phyloP scores from a whole-genome alignment of 352 stramenopile genomes.

The Phytophthora melonis region DNA sequence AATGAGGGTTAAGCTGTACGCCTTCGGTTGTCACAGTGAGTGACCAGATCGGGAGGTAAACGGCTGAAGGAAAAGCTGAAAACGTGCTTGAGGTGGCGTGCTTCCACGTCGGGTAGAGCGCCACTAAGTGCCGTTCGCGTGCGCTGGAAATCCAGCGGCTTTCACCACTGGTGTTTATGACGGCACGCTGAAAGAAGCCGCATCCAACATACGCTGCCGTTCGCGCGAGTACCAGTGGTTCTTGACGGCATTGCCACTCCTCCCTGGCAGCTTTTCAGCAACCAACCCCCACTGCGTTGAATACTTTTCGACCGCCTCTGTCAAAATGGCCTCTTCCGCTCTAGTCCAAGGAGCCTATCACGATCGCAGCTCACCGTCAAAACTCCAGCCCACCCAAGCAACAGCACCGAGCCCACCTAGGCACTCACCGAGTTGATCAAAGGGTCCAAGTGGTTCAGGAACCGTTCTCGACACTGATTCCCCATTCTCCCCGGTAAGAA shows the following conservation, averaged over 20 bases:
- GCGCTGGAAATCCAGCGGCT: too few relatives aligned
- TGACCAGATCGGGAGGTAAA: too few relatives aligned
- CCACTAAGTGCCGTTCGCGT: too few relatives aligned
- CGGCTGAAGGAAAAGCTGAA: too few relatives aligned
- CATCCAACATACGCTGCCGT: constrained; percentile 27
- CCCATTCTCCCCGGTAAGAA: constrained; percentile 65
- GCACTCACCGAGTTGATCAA: constrained; percentile 50
- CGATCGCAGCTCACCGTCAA: background rate
- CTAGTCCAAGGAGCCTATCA: constrained; percentile 59
- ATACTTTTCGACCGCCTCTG: constrained; percentile 29
- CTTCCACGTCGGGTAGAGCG: too few relatives aligned
- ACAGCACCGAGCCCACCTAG: background rate
- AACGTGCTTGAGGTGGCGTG: too few relatives aligned
- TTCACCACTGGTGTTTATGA: background rate
- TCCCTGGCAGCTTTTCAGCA: constrained; percentile 51
- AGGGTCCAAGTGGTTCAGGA: constrained; percentile 67
- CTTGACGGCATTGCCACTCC: constrained; percentile 73
- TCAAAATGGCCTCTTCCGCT: constrained; percentile 54
- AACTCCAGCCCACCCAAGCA: background rate
- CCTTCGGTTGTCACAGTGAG: too few relatives aligned
- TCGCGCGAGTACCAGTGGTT: constrained; percentile 66
- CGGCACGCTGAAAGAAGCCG: background rate
- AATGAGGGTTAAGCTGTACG: too few relatives aligned
- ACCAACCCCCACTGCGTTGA: constrained; percentile 61
- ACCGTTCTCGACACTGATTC: constrained; percentile 82